phyloP scores from a whole-genome alignment of 371 early-diverging fungal genomes.

The Apophysomyces elegans region DNA sequence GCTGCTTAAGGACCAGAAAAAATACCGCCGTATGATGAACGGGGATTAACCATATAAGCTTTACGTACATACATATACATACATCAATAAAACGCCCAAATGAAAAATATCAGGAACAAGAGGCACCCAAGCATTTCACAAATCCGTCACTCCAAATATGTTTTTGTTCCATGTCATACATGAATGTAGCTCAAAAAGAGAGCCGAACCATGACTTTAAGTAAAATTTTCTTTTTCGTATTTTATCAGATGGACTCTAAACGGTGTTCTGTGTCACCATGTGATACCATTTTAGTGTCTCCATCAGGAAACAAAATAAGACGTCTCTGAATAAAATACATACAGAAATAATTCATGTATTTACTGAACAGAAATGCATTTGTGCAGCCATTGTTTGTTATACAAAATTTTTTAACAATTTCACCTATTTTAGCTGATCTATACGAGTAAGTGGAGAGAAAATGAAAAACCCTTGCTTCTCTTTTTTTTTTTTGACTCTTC shows the following conservation, averaged over 20 bases:
- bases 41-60: constrained; percentile 9
- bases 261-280: constrained; percentile 1
- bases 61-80: no score
- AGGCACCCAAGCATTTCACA: no score
- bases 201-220: neutral
- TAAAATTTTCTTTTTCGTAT: neutral
- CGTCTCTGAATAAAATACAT: neutral
- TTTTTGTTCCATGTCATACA: no score
- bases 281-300: neutral
- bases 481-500: neutral
- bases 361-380: neutral
- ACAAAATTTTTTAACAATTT: neutral
- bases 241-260: constrained; percentile 9
- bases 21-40: constrained; percentile 60
- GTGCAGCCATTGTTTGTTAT: neutral
- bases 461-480: neutral
- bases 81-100: no score
- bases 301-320: neutral
- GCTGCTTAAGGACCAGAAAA: constrained; percentile 64
- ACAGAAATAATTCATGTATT: neutral
- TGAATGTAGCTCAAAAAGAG: neutral
- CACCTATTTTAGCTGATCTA: neutral
- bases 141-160: no score
- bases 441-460: neutral
- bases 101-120: no score